Evolutionary conservation across 345 rosid species (phyloP).

Genomic region (Citrus mangshanensis): DNA sequence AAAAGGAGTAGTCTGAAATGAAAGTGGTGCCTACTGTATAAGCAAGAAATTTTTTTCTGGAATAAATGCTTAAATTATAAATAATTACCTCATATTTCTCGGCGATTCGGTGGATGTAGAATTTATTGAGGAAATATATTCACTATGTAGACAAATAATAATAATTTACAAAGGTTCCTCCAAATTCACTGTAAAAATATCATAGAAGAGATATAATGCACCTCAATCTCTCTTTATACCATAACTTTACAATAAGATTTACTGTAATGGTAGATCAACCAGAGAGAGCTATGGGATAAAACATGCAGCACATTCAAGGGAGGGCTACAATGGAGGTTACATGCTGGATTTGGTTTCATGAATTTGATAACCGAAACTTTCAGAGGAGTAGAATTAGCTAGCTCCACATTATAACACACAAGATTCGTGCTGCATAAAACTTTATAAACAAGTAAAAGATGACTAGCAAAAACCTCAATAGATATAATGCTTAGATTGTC

Average conservation of each 20-base stretch:
- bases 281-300: neutral
- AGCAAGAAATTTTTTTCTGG: neutral
- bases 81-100: neutral
- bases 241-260: neutral
- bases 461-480: neutral
- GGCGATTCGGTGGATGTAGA: neutral
- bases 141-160: neutral
- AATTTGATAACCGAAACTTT: neutral
- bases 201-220: neutral
- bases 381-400: neutral
- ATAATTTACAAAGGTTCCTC: neutral
- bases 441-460: neutral
- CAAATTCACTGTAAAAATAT: neutral
- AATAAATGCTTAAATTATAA: neutral
- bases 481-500: neutral
- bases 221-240: neutral
- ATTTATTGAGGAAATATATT: neutral
- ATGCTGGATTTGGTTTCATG: neutral
- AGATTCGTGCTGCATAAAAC: neutral
- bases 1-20: neutral
- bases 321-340: neutral
- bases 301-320: neutral
- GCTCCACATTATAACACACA: neutral
- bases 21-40: neutral
- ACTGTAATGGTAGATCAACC: neutral